Evolutionary conservation across 139 green algal species (phyloP), one percentile per base, ranked within the genome.

Genomic region (Tetradesmus obliquus): DNA sequence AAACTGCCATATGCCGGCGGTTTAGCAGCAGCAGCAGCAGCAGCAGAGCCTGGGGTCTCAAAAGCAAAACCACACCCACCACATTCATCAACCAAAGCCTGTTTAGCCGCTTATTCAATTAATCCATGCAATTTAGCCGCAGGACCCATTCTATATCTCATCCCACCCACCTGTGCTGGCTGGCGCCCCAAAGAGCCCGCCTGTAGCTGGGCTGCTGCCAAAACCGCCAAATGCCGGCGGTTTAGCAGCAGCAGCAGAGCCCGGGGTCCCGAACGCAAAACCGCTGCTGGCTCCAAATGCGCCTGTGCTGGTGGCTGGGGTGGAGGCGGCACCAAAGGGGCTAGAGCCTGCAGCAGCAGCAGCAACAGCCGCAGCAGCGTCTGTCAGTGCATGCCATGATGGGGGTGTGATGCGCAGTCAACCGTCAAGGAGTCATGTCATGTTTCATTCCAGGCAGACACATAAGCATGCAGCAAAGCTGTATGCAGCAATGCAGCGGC

Each of bases 171-270:
- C 76, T 53, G n/a, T 76, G 60, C 91, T 82, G 10, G 85, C 60
- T 32, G 84, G 62, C 8, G 55, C 22, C 19, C 82, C 90, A 93
- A 95, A 95, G 66, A 93, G 69, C 55, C 86, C 74, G 51, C 87
- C 88, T 12, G 76, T 72, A 9, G 55, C 51, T 5, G 79, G 45
- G 3, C 3, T 76, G 17, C 66, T 53, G 51, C 72, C 87, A 89
- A 85, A 90, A 1, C 60, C 84, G 9, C 94, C 94, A 90, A 94
- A 95, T 5, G 90, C 89, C 4, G 92, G 86, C 8, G 94, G 81
- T 22, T 66, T 82, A 54, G 71, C 86, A 13, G 24, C 86, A 13
- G 24, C 62, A 6, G 74, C 89, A 82, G 91, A 91, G 10, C 82
- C 62, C 17, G 90, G 84, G 0, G 91, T 89, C 10, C 92, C 92